Percentiles rank a stretch among this genome's conserved stretches.
These are phyloP conservation scores for Trichoderma sp. DNA, from an alignment of 2,329 filamentous ascomycete genomes.

Conservation along the genomic window DNA sequence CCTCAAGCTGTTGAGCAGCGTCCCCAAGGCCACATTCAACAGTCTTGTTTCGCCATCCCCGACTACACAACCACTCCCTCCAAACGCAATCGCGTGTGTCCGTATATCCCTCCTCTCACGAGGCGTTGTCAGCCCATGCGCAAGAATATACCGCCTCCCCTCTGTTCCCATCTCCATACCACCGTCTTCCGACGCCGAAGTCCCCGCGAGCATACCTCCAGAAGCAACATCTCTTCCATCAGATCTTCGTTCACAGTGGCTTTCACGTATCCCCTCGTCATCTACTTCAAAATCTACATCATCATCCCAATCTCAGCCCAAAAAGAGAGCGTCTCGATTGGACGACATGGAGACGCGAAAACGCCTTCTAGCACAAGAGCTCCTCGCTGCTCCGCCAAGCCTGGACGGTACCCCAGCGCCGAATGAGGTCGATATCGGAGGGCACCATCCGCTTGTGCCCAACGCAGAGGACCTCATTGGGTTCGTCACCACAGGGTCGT, in stretches of 20 bases:
- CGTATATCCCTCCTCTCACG: constrained; percentile 65
- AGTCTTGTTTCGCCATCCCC: constrained; percentile 26
- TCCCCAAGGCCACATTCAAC: constrained; percentile 33
- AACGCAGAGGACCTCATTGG: constrained; percentile 74
- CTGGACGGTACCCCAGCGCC: constrained; percentile 29
- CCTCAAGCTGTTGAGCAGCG: constrained; percentile 25
- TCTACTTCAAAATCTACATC: neutral
- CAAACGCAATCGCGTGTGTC: constrained; percentile 54
- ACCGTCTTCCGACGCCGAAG: constrained; percentile 39
- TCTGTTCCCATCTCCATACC: constrained; percentile 27
- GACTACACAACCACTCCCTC: constrained; percentile 28
- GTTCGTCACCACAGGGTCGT: constrained; percentile 85
- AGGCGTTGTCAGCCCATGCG: constrained; percentile 68
- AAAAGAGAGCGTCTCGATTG: neutral
- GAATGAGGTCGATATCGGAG: constrained; percentile 41
- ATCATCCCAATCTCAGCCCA: neutral
- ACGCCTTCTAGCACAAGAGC: constrained; percentile 46
- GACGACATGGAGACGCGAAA: constrained; percentile 39
- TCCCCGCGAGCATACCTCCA: constrained; percentile 45
- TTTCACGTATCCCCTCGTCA: constrained; percentile 49
- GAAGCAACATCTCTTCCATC: constrained; percentile 34
- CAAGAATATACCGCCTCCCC: constrained; percentile 83
- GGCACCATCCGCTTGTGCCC: constrained; percentile 68
- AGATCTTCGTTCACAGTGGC: constrained; percentile 68
- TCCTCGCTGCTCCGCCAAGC: constrained; percentile 39